These are phyloP conservation scores for Fusarium austroafricanum DNA, from an alignment of 2,329 filamentous ascomycete species.

Conservation along the genomic window DNA sequence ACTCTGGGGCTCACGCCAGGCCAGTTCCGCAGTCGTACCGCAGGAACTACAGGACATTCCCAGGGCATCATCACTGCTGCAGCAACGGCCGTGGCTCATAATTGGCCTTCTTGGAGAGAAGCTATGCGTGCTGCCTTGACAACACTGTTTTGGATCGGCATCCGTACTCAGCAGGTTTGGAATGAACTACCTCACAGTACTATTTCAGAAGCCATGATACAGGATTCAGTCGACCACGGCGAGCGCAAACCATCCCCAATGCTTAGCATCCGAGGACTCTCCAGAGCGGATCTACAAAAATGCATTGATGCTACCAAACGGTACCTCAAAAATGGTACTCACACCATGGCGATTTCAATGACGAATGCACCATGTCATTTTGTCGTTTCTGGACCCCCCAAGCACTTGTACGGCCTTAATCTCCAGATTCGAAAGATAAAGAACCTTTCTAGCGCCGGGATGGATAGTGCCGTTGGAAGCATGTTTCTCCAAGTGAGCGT, in stretches of 20 bases:
- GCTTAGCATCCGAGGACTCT: constrained; percentile 13
- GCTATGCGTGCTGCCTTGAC: constrained; percentile 4
- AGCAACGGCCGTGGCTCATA: background rate
- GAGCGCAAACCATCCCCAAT: constrained; percentile 16
- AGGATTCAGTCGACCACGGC: constrained; percentile 16
- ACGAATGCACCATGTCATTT: constrained; percentile 10
- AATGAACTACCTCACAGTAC: background rate
- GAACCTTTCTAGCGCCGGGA: background rate
- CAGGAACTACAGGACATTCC: constrained; percentile 21
- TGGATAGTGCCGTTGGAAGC: background rate
- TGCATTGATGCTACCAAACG: constrained; percentile 11
- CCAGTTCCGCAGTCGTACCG: constrained; percentile 9
- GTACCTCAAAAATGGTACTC: constrained; percentile 4
- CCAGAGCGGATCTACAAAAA: constrained; percentile 1
- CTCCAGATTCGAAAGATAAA: constrained; percentile 19
- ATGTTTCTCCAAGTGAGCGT: constrained; percentile 19
- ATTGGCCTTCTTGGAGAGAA: constrained; percentile 18
- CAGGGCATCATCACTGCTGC: constrained; percentile 21
- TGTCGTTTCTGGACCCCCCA: constrained; percentile 18
- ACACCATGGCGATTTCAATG: constrained; percentile 4
- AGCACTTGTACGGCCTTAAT: constrained; percentile 17
- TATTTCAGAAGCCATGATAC: constrained; percentile 16
- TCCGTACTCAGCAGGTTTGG: constrained; percentile 17
- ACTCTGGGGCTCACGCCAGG: constrained; percentile 11
- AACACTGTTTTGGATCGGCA: constrained; percentile 21